Evolutionary conservation across 2,329 filamentous ascomycete species (phyloP), one percentile per base, ranked within the genome.

Genomic region (Pseudopyrenochaeta lycopersici): DNA sequence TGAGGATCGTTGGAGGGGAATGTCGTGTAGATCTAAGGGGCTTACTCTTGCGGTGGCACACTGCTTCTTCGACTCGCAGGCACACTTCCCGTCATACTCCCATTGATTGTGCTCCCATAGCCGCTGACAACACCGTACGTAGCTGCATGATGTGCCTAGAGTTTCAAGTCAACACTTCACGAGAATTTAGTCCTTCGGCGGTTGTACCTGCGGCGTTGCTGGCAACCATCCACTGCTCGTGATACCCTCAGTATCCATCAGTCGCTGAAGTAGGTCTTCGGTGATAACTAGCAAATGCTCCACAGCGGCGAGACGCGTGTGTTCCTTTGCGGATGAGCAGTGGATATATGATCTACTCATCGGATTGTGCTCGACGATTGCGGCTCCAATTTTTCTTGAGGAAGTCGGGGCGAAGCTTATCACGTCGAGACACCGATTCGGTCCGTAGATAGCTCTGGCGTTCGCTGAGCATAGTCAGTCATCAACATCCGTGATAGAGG

Each of bases 291-390:
- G 71, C 14, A 74, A 48, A 35, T 74, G 72, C 41, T 75, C 71
- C 23, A 68, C 33, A 6, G 72, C 72, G 35, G 65, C 68, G 11
- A 70, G 54, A 5, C 72, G 64, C 0, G 70, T 66, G 31, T 62
- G 50, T 47, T 75, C 72, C 18, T 70, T 70, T 5, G 72, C 70
- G 17, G 68, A 72, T 31, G 59, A 60, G 50, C 71, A 74, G 53
- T 75, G 72, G 7, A 74, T 59, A 50, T 66, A 75, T 7, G 71
- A 72, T 48, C 66, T 70, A 63, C 67, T 70, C 45, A 57, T 66
- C 36, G 66, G 67, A 61, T 69, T 71, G 64, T 75, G 72, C 56
- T 75, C 72, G 56, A 75, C 68, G 57, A 74, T 72, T 52, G 69
- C 71, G 57, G 71, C 72, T 46, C 60, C 68, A 54, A 70, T 71